Evolutionary conservation across 257 asterid genomes (phyloP).

Genomic region (Solanum paucissectum): DNA sequence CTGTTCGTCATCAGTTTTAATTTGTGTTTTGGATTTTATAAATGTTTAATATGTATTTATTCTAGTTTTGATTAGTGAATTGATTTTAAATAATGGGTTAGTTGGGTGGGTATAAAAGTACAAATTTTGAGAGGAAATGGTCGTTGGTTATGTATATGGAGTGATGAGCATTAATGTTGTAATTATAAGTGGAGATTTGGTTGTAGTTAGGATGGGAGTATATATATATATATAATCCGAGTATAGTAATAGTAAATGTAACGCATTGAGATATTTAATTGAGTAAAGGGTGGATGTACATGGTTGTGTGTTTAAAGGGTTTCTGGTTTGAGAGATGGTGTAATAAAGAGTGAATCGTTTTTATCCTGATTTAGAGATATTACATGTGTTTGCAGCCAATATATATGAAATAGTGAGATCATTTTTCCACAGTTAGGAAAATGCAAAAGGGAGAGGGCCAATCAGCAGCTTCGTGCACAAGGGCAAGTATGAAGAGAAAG

Average conservation of each 20-base stretch:
- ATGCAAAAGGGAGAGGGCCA: not conserved
- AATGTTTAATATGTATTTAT: not conserved
- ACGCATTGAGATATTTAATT: not conserved
- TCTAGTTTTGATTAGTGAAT: not conserved
- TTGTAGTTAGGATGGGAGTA: not conserved
- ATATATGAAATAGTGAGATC: not conserved
- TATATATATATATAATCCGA: not conserved
- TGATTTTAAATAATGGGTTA: not conserved
- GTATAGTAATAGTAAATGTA: not conserved
- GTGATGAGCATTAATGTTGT: not conserved
- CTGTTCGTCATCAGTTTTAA: not conserved
- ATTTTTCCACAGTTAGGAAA: not conserved
- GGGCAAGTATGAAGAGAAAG: constrained; percentile 32
- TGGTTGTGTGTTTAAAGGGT: not conserved
- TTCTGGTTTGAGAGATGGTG: not conserved
- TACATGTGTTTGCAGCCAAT: not conserved
- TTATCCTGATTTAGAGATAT: not conserved
- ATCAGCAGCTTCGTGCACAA: not conserved
- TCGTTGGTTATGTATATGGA: not conserved
- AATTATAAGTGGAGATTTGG: not conserved
- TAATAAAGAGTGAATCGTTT: not conserved
- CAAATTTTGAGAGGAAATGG: not conserved
- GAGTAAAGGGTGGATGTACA: not conserved
- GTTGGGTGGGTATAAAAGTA: not conserved
- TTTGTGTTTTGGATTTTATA: not conserved